phyloP scores from a whole-genome alignment of 164 flowering plant species.

The Buxus sempervirens region DNA sequence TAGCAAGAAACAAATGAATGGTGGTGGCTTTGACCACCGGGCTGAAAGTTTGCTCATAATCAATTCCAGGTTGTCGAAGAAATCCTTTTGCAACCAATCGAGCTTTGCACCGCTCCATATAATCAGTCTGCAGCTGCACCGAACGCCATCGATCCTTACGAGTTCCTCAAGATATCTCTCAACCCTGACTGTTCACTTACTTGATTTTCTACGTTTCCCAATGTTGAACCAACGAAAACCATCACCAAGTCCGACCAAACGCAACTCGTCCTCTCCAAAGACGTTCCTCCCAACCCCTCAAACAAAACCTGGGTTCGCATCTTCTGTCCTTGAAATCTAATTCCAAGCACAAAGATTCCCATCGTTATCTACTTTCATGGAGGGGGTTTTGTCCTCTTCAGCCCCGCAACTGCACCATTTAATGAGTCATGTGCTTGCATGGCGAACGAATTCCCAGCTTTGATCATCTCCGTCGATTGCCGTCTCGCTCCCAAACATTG shows the following conservation, averaged over 20 bases:
- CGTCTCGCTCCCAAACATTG: slow-evolving; percentile 72
- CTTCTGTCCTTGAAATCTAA: slow-evolving; percentile 28
- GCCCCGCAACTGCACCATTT: slow-evolving; percentile 22
- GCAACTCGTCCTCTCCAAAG: slow-evolving; percentile 31
- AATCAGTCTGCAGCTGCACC: neutral
- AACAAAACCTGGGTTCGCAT: slow-evolving; percentile 41
- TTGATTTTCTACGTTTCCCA: slow-evolving; percentile 23
- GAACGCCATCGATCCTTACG: slow-evolving; percentile 36
- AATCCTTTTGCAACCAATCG: no score
- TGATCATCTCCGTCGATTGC: slow-evolving; percentile 54
- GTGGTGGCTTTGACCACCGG: no score
- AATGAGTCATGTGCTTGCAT: slow-evolving; percentile 40
- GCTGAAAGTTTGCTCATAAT: no score
- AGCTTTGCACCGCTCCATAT: no score
- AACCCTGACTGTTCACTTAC: slow-evolving; percentile 63
- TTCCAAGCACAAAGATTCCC: slow-evolving; percentile 36
- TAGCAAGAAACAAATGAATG: no score
- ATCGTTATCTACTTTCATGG: slow-evolving; percentile 58
- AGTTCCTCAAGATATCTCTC: slow-evolving; percentile 31
- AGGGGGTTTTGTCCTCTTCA: slow-evolving; percentile 55
- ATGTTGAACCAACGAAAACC: slow-evolving; percentile 22
- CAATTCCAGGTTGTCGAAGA: no score
- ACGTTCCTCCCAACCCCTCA: slow-evolving; percentile 43
- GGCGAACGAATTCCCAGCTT: slow-evolving; percentile 31
- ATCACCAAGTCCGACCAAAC: neutral